phyloP scores from a whole-genome alignment of 2,329 filamentous ascomycete genomes.

The Ascochyta clinopodiicola region DNA sequence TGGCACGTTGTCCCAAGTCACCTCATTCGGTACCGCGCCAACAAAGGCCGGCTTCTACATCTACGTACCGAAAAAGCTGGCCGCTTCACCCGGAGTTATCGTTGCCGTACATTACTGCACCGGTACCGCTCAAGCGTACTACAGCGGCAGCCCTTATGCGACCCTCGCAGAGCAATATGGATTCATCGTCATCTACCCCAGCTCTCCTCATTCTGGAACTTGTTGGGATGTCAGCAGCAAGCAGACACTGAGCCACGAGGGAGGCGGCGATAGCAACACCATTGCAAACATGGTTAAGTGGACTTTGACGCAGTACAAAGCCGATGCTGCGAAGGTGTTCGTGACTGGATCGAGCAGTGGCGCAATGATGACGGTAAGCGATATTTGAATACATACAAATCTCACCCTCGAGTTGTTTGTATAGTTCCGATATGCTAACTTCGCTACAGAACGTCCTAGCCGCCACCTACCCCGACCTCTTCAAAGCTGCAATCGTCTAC shows the following conservation, averaged over 20 bases:
- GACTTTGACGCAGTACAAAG: constrained; percentile 59
- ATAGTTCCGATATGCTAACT: constrained; percentile 15
- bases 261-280: constrained; percentile 62
- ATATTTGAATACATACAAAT: background rate
- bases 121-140: constrained; percentile 59
- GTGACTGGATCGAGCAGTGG: constrained; percentile 62
- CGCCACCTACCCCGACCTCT: constrained; percentile 62
- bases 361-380: constrained; percentile 61
- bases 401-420: too few relatives aligned
- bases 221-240: constrained; percentile 68
- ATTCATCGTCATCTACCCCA: constrained; percentile 67
- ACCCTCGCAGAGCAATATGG: constrained; percentile 62
- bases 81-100: constrained; percentile 57
- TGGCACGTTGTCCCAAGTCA: constrained; percentile 48
- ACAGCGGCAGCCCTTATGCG: constrained; percentile 60
- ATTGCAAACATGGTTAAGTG: constrained; percentile 68
- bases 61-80: constrained; percentile 55
- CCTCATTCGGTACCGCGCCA: constrained; percentile 54
- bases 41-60: constrained; percentile 61
- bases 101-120: constrained; percentile 65
- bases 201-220: constrained; percentile 57
- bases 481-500: constrained; percentile 59
- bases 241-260: constrained; percentile 62
- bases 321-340: constrained; percentile 60
- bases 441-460: constrained; percentile 58